Conservation (phyloP, 2,329 filamentous ascomycete genomes). For the Xylariaceae sp. region DNA sequence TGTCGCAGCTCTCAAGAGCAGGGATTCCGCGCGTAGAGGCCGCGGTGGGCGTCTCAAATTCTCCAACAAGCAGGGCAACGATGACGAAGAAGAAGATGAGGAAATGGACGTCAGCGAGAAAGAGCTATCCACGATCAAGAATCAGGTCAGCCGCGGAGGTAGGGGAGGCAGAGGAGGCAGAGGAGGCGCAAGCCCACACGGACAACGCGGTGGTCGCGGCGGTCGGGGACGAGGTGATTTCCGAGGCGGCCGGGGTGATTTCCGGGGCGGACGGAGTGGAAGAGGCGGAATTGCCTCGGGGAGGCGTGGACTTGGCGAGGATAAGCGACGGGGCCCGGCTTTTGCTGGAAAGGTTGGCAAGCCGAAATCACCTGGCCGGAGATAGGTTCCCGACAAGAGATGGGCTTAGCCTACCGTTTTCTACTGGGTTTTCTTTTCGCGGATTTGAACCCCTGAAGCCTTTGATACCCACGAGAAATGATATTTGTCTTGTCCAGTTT, state of each 20-base stretch:
- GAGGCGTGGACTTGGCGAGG: conserved; percentile 46
- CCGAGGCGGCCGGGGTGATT: conserved; percentile 15
- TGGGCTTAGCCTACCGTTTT: background rate
- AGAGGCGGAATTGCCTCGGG: conserved; percentile 39
- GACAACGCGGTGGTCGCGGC: conserved; percentile 14
- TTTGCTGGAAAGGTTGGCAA: conserved; percentile 38
- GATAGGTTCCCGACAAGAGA: conserved; percentile 12
- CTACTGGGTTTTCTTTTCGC: background rate
- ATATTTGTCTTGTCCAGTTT: background rate
- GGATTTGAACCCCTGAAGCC: background rate
- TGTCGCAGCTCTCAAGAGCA: conserved; percentile 64
- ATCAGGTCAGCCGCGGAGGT: conserved; percentile 34
- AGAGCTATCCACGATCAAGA: conserved; percentile 47
- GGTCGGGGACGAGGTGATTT: conserved; percentile 14
- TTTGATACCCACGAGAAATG: conserved; percentile 14
- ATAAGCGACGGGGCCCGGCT: conserved; percentile 40
- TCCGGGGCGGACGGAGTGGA: conserved; percentile 27
- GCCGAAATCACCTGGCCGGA: conserved; percentile 28
- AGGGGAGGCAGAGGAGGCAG: conserved; percentile 16
- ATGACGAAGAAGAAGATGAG: conserved; percentile 45
- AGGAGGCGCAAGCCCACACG: conserved; percentile 19
- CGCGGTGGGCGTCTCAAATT: conserved; percentile 68
- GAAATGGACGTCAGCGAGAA: conserved; percentile 51
- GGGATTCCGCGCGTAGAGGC: conserved; percentile 60
- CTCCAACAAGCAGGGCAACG: conserved; percentile 54